phyloP scores from a whole-genome alignment of 2,329 filamentous ascomycete genomes.

The Fusarium palustre region DNA sequence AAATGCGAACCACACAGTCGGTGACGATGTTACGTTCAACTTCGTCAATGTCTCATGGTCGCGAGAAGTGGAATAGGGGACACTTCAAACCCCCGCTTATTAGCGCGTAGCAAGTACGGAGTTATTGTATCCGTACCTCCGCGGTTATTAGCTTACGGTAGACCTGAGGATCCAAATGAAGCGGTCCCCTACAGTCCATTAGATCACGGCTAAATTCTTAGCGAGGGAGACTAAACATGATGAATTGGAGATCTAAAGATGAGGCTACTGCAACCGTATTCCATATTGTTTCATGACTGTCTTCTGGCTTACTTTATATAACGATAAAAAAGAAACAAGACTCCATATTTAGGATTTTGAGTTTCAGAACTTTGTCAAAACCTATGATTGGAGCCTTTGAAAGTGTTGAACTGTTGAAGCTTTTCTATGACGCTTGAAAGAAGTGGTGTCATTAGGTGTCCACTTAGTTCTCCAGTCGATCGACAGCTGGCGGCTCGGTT shows the following conservation, averaged over 20 bases:
- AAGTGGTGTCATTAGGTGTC: not conserved
- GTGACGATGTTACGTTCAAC: not conserved
- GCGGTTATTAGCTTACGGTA: slow-evolving; percentile 20
- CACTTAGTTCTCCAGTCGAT: not conserved
- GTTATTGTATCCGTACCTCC: slow-evolving; percentile 1
- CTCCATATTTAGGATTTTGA: not conserved
- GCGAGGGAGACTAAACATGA: not conserved
- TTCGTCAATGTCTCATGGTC: not conserved
- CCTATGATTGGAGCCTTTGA: not conserved
- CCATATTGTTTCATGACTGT: not conserved
- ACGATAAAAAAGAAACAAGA: not conserved
- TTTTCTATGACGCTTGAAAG: not conserved
- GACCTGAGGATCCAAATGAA: slow-evolving; percentile 22
- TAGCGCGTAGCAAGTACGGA: not conserved
- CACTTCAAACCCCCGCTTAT: not conserved
- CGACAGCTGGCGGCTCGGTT: not conserved
- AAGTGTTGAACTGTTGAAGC: not conserved
- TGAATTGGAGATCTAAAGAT: rapidly evolving
- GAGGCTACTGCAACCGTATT: not conserved
- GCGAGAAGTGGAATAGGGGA: not conserved
- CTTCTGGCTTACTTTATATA: not conserved
- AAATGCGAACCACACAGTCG: not conserved
- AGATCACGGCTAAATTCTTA: slow-evolving; percentile 14
- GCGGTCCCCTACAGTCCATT: not conserved
- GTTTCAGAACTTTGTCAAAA: not conserved